Evolutionary conservation across 2,329 filamentous ascomycete species (phyloP).

Genomic region (Myriosclerotinia curreyana): DNA sequence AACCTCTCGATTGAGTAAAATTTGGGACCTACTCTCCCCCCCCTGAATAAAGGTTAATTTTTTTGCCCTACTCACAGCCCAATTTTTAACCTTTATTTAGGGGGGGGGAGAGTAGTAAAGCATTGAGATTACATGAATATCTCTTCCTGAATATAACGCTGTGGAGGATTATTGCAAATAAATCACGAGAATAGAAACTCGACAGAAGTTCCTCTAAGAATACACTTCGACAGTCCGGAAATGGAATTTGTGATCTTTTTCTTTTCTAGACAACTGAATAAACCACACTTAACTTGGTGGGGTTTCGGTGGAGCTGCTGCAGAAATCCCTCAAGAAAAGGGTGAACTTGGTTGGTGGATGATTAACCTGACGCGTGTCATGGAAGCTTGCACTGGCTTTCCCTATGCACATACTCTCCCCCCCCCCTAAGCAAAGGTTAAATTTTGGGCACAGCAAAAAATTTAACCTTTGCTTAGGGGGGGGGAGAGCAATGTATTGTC

Average conservation of each 20-base stretch:
- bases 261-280: background rate
- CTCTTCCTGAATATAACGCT: background rate
- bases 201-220: background rate
- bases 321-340: background rate
- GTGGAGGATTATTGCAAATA: no score
- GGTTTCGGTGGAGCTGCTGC: background rate
- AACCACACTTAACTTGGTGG: background rate
- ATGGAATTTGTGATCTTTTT: background rate
- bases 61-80: no score
- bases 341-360: background rate
- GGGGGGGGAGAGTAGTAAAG: no score
- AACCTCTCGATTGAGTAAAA: no score
- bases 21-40: no score
- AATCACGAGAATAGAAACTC: background rate
- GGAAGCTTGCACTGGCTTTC: background rate
- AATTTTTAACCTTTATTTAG: no score
- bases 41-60: no score
- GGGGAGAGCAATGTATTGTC: background rate
- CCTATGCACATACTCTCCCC: conserved; percentile 1
- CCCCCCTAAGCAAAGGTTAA: no score
- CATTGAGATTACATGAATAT: background rate
- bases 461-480: no score
- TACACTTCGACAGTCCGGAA: background rate
- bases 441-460: no score
- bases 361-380: conserved; percentile 11